Conservation (phyloP, 2,329 filamentous ascomycete genomes). For the Phyllosticta citribraziliensis region DNA sequence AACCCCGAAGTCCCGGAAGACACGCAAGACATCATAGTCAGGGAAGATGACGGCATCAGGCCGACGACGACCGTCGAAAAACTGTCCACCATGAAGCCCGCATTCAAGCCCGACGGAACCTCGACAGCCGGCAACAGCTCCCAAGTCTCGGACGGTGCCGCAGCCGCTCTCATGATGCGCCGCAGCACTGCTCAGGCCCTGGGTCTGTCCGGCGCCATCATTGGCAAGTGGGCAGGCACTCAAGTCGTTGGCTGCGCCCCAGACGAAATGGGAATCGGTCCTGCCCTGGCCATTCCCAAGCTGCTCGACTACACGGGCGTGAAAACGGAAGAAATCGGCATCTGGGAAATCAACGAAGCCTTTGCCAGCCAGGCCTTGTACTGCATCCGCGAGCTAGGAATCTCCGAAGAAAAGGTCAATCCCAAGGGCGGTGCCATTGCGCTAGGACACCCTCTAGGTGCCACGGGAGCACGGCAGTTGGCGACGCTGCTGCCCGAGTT, state of each 20-base stretch:
- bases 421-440: constrained; percentile 90
- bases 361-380: constrained; percentile 57
- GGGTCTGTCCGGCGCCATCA: constrained; percentile 53
- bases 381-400: constrained; percentile 59
- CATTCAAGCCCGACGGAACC: constrained; percentile 63
- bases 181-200: constrained; percentile 67
- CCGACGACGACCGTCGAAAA: constrained; percentile 57
- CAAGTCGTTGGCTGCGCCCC: constrained; percentile 69
- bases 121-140: constrained; percentile 79
- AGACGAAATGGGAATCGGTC: constrained; percentile 91
- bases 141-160: constrained; percentile 83
- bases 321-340: constrained; percentile 56
- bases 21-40: constrained; percentile 54
- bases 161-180: constrained; percentile 74
- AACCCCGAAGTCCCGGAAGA: constrained; percentile 46
- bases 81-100: constrained; percentile 72
- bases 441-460: constrained; percentile 83
- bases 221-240: constrained; percentile 74
- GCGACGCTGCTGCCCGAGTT: constrained; percentile 62
- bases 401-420: constrained; percentile 67
- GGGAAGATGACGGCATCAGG: constrained; percentile 74
- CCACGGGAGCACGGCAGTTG: constrained; percentile 74
- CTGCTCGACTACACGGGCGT: constrained; percentile 63
- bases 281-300: constrained; percentile 76
- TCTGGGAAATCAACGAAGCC: constrained; percentile 92